Conservation (phyloP, 2,329 filamentous ascomycete species). For the Bipolaris victoriae region DNA sequence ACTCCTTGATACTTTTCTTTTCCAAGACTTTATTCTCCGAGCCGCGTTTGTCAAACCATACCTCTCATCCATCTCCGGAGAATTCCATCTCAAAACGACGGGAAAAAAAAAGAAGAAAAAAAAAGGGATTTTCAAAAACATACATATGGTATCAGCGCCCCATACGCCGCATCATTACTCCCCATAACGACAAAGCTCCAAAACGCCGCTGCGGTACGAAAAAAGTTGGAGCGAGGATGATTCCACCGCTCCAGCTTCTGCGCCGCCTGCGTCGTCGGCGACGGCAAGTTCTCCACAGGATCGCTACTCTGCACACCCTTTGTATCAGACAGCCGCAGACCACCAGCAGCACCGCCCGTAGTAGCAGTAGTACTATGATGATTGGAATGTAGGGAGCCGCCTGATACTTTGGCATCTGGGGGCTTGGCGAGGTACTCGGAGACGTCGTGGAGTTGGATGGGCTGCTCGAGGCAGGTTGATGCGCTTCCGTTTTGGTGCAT, state of each 20-base stretch:
- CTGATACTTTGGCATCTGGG: slow-evolving; percentile 26
- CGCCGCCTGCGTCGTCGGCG: slow-evolving; percentile 52
- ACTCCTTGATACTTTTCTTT: background rate
- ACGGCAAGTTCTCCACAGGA: slow-evolving; percentile 52
- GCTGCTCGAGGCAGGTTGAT: slow-evolving; percentile 43
- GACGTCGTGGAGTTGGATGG: slow-evolving; percentile 42
- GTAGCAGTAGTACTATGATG: too few species aligned
- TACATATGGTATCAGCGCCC: slow-evolving; percentile 60
- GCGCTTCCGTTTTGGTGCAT: slow-evolving; percentile 39
- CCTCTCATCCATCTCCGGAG: too few species aligned
- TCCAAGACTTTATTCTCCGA: background rate
- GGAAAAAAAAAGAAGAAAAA: too few species aligned
- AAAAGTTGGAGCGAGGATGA: slow-evolving; percentile 63
- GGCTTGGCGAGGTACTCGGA: slow-evolving; percentile 30
- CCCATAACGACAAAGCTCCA: slow-evolving; percentile 70
- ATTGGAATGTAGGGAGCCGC: slow-evolving; percentile 7
- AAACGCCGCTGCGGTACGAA: slow-evolving; percentile 64
- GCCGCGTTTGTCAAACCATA: too few species aligned
- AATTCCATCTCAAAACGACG: too few species aligned
- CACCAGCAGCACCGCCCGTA: background rate
- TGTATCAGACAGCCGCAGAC: slow-evolving; percentile 26
- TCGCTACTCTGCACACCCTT: slow-evolving; percentile 21
- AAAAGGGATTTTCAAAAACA: background rate
- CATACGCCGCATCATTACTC: slow-evolving; percentile 70
- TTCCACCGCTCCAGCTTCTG: slow-evolving; percentile 67